Conservation (phyloP, 352 stramenopile genomes). For the Phytophthora aleatoria region DNA sequence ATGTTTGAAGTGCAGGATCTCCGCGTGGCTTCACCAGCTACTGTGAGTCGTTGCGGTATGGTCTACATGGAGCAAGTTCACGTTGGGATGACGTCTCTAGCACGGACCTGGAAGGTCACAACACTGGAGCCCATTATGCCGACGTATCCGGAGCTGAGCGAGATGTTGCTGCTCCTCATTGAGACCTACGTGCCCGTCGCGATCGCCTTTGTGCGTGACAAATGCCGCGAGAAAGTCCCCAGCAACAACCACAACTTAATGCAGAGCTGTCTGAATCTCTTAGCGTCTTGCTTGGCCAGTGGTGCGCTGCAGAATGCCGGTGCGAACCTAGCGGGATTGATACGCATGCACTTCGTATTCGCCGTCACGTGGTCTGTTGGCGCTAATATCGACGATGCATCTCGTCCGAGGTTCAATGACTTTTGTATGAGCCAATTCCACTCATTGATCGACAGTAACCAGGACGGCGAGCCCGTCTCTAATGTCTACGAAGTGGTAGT, state of each 20-base stretch:
- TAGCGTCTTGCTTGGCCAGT: slow-evolving; percentile 72
- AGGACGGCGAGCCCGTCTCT: slow-evolving; percentile 51
- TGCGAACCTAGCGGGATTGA: slow-evolving; percentile 55
- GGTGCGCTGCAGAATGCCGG: slow-evolving; percentile 44
- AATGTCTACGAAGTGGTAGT: slow-evolving; percentile 89
- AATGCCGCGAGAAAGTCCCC: slow-evolving; percentile 89
- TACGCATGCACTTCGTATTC: slow-evolving; percentile 92
- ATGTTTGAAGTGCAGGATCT: slow-evolving; percentile 94
- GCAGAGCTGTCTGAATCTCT: slow-evolving; percentile 86
- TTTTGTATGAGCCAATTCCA: slow-evolving; percentile 83
- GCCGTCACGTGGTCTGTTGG: slow-evolving; percentile 85
- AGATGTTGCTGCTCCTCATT: slow-evolving; percentile 76
- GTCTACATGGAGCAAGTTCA: slow-evolving; percentile 94
- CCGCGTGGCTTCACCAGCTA: slow-evolving; percentile 87
- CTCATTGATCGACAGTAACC: slow-evolving; percentile 53
- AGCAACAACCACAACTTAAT: slow-evolving; percentile 91
- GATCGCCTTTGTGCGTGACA: slow-evolving; percentile 88
- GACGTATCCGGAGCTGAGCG: slow-evolving; percentile 52
- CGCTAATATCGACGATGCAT: slow-evolving; percentile 88
- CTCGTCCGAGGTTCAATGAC: slow-evolving; percentile 83
- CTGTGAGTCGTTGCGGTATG: slow-evolving; percentile 91
- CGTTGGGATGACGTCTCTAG: slow-evolving; percentile 74
- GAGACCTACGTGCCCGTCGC: slow-evolving; percentile 81
- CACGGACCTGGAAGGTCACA: slow-evolving; percentile 76
- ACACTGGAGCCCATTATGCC: slow-evolving; percentile 74